Evolutionary conservation across 768 basidiomycete genomes (phyloP), one percentile per base, ranked within the genome.

Genomic region (Panellus pusillus): DNA sequence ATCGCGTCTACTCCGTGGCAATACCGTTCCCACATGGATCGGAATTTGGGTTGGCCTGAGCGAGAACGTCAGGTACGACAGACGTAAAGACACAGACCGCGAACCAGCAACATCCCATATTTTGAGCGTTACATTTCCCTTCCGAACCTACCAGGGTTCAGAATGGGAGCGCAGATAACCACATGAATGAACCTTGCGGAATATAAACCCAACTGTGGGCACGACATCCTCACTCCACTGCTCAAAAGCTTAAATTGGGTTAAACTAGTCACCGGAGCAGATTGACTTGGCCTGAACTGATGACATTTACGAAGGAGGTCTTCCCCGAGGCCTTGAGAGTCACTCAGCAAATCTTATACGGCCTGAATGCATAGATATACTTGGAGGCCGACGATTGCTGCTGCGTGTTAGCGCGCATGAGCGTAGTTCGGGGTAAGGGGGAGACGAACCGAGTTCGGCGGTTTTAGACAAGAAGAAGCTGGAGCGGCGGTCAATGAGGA

Each of bases 141-240:
- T 93, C 57, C 87, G 55, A 18, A 61, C 59, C 59, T 61, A 19
- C 15, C 32, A 11, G 13, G 28, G 13, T 29, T 32, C n/a, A 35
- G 6, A 3, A 24, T 24, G 24, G 24, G 24, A 24, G 24, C 24
- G 24, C 24, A 6, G 24, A 24, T 24, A 24, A 24, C 24, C 24
- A 24, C 24, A 24, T 24, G 24, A 24, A 2, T 6, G 24, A 12
- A 96, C 86, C 68, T 91, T 92, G 17, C 91, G 80, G 63, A 93
- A 85, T 62, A 93, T 94, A 76, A 93, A 97, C 7, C 93, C 92
- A 18, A 97, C 89, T 1, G 94, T 97, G 0, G 94, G 94, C 0
- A 93, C 93, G n/a, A 94, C 92, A 50, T 96, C 94, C 74, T 95
- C 92, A 54, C 89, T 92, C 89, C 92, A 97, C 84, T 95, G 70